Evolutionary conservation across 768 basidiomycete species (phyloP), one percentile per base, ranked within the genome.

Genomic region (Suillus decipiens): DNA sequence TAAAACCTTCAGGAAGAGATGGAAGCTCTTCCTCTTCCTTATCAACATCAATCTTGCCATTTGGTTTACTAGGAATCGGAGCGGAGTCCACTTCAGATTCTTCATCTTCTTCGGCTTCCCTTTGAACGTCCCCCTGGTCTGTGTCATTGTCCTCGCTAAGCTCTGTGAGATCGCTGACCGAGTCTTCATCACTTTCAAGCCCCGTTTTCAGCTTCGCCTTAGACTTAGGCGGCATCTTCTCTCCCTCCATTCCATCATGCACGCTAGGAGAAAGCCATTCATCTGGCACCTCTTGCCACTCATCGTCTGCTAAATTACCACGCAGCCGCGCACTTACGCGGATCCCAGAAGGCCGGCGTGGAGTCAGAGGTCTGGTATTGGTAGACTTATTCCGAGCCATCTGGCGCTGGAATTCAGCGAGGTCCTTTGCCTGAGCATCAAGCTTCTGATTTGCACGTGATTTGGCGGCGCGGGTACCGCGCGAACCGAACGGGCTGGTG

Each of bases 251-350:
- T 63, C 67, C 66, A 58, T 70, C 70, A 48, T 59, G 61, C 59
- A 54, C 70, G 51, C 60, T 68, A 61, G 9, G 42, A 47, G 50
- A 66, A 61, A 80, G 69, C 92, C 91, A 93, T 69, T 91, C 91
- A 10, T 87, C 82, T 0, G 92, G 93, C 31, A 94, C 82, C 61
- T 84, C 80, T 74, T 94, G 90, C 93, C 92, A 94, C 67, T 79
- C 78, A 12, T 86, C 87, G n/a, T 84, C 79, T 14, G 71, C 81
- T 48, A 76, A 72, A 3, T 77, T 62, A 17, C 86, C 87, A 50
- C 89, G 79, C 64, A 93, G 72, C 47, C 92, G 81, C 1, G 86
- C 82, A 69, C 91, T 93, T 3, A 85, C 70, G 33, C 90, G 79
- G 5, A 88, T 89, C 3, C 91, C 90, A 33, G 81, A 65, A 8